phyloP scores from a whole-genome alignment of 1,284 basidiomycete genomes.

The Malassezia dermatis region DNA sequence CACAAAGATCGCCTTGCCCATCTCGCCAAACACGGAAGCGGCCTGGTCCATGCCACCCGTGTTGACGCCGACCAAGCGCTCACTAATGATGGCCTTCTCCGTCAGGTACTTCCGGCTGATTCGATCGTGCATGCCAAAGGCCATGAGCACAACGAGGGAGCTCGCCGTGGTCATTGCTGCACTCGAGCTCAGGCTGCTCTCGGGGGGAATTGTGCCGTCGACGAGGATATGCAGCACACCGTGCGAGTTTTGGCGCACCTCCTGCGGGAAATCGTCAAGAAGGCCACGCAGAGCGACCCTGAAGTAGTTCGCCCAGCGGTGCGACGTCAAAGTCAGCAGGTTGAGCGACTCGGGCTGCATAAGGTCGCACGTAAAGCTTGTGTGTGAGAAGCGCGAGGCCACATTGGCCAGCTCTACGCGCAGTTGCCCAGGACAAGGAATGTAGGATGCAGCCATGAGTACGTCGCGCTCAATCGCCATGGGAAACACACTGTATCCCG shows the following conservation, averaged over 20 bases:
- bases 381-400: constrained; percentile 22
- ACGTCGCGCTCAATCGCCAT: constrained; percentile 46
- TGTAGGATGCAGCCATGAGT: constrained; percentile 38
- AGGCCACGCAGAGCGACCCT: constrained; percentile 44
- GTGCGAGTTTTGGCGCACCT: neutral
- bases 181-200: constrained; percentile 30
- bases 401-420: constrained; percentile 29
- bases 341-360: constrained; percentile 20
- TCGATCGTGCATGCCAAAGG: constrained; percentile 27
- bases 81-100: constrained; percentile 40
- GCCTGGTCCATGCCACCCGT: constrained; percentile 47
- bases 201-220: constrained; percentile 43
- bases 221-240: constrained; percentile 35
- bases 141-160: constrained; percentile 38
- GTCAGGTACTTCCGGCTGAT: constrained; percentile 39
- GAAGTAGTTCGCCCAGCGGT: constrained; percentile 46
- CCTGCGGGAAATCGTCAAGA: constrained; percentile 29
- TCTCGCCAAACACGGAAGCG: constrained; percentile 39
- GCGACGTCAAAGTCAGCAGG: constrained; percentile 28
- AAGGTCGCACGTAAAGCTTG: constrained; percentile 24
- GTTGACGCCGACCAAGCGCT: constrained; percentile 41
- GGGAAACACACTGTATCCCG: constrained; percentile 42
- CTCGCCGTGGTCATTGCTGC: constrained; percentile 45
- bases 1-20: constrained; percentile 36
- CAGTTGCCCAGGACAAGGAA: constrained; percentile 4